phyloP scores from a whole-genome alignment of 164 flowering plant species.

The Tetrastigma voinierianum region DNA sequence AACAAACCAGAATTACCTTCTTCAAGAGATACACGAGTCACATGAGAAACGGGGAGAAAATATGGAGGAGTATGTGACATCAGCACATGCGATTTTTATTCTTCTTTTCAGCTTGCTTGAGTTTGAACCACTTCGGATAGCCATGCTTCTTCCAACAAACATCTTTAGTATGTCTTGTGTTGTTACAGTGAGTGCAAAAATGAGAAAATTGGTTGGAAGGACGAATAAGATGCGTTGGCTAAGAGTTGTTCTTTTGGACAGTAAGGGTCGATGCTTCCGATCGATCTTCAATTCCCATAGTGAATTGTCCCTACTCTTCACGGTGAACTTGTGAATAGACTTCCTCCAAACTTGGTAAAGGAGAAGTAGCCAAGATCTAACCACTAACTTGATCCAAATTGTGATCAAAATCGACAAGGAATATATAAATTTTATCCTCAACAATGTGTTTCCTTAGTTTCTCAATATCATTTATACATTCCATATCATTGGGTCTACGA shows the following conservation, averaged over 20 bases:
- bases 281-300: no score
- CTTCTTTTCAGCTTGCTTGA: no score
- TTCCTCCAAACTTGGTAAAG: neutral
- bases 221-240: no score
- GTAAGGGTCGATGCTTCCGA: no score
- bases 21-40: neutral
- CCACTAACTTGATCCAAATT: neutral
- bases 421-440: neutral
- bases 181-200: neutral
- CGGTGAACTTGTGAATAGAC: neutral
- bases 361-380: neutral
- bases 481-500: neutral
- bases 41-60: constrained; percentile 3
- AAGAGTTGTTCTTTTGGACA: no score
- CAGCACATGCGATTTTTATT: neutral
- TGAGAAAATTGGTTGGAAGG: no score
- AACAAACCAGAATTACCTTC: neutral
- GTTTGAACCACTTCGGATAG: neutral
- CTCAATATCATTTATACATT: neutral
- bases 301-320: no score
- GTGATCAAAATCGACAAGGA: neutral
- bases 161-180: neutral
- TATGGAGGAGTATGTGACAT: neutral
- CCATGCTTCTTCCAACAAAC: constrained; percentile 2
- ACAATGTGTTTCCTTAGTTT: neutral